Conservation (phyloP, 2,329 filamentous ascomycete genomes). For the Podosphaera fusca region DNA sequence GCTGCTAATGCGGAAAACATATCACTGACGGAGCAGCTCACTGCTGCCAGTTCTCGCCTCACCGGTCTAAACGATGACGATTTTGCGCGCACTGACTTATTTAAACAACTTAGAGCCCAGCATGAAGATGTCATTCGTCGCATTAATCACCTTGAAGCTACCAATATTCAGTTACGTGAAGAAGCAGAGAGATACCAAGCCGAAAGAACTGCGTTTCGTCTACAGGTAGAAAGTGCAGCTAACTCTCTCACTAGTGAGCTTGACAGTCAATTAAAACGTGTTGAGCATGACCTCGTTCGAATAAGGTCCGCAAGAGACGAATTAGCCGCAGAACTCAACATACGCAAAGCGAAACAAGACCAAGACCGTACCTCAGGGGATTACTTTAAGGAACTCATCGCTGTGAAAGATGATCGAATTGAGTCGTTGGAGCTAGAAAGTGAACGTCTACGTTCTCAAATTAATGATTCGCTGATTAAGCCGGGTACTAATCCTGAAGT, state of each 20-base stretch:
- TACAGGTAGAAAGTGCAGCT: constrained; percentile 60
- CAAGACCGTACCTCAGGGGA: constrained; percentile 46
- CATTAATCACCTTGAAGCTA: constrained; percentile 76
- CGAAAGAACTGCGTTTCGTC: constrained; percentile 63
- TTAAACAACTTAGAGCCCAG: constrained; percentile 74
- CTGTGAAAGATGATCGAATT: constrained; percentile 62
- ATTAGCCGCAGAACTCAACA: constrained; percentile 54
- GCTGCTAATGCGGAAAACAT: constrained; percentile 57
- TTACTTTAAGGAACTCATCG: constrained; percentile 59
- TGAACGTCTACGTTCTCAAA: constrained; percentile 37
- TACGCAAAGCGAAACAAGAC: constrained; percentile 58
- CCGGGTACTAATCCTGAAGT: constrained; percentile 23
- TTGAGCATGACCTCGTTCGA: constrained; percentile 66
- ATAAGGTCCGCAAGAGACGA: constrained; percentile 73
- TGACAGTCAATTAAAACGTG: constrained; percentile 57
- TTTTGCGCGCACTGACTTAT: constrained; percentile 76
- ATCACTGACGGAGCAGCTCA: constrained; percentile 53
- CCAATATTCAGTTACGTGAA: constrained; percentile 62
- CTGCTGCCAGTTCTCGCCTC: constrained; percentile 41
- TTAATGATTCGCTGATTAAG: constrained; percentile 22
- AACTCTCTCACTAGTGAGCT: constrained; percentile 51
- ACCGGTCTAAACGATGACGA: constrained; percentile 73
- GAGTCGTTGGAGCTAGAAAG: constrained; percentile 62
- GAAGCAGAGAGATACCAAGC: constrained; percentile 68
- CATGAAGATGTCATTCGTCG: constrained; percentile 84